Conservation (phyloP, 371 early-diverging fungal species). For the Mucor lusitanicus region DNA sequence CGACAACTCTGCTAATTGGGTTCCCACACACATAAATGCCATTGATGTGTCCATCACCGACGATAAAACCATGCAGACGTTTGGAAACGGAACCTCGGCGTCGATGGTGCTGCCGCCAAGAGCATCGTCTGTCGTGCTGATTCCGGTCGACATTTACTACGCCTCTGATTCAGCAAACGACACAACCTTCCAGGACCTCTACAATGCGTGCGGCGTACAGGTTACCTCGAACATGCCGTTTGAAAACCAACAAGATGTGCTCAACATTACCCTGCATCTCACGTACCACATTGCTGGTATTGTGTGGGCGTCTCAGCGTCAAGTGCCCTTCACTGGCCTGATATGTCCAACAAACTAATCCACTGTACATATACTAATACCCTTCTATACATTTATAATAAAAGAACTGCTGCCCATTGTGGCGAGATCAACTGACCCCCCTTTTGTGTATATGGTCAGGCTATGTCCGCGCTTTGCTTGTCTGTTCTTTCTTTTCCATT, state of each 20-base stretch:
- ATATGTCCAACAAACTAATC: constrained; percentile 24
- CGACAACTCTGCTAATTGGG: constrained; percentile 35
- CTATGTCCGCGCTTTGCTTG: not conserved
- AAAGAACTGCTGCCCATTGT: not conserved
- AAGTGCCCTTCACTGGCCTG: constrained; percentile 18
- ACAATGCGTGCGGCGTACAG: constrained; percentile 38
- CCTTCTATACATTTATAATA: not conserved
- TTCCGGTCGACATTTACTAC: constrained; percentile 23
- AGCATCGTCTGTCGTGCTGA: constrained; percentile 3
- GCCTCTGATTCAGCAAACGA: constrained; percentile 23
- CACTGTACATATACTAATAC: not conserved
- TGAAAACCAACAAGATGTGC: constrained; percentile 16
- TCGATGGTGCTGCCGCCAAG: constrained; percentile 7
- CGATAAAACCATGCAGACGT: constrained; percentile 10
- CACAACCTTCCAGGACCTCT: constrained; percentile 38
- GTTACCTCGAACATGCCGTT: constrained; percentile 16
- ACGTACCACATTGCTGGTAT: constrained; percentile 37
- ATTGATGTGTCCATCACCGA: constrained; percentile 22
- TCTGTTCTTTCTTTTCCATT: not conserved
- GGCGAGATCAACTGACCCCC: not conserved
- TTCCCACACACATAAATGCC: constrained; percentile 26
- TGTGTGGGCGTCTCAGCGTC: constrained; percentile 30
- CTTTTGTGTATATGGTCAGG: not conserved
- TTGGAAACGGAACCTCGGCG: constrained; percentile 17
- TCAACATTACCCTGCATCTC: constrained; percentile 32